These are phyloP conservation scores for Globisporangium yorkense DNA, from an alignment of 352 stramenopile species.

Conservation along the genomic window DNA sequence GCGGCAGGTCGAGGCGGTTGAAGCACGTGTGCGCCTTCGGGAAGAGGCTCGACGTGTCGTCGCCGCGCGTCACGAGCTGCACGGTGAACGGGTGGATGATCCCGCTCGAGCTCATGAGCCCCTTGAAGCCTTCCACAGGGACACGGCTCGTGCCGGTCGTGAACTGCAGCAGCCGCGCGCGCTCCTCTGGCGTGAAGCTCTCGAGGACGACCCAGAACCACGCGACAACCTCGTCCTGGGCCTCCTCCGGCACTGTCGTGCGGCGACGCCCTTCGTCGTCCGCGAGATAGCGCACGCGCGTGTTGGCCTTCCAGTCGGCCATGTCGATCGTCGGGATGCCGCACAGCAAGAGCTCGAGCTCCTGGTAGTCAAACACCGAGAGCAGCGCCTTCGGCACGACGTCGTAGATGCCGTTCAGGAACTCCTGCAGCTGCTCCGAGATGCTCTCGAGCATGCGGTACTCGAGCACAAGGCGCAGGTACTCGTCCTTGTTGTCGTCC, in stretches of 20 bases:
- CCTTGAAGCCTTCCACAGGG: slow-evolving; percentile 75
- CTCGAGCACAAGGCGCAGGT: slow-evolving; percentile 59
- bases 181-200: slow-evolving; percentile 55
- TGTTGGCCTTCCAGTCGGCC: slow-evolving; percentile 52
- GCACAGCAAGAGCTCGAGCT: slow-evolving; percentile 73
- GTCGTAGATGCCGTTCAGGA: slow-evolving; percentile 72
- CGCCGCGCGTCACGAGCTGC: slow-evolving; percentile 47
- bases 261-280: slow-evolving; percentile 29
- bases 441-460: slow-evolving; percentile 77
- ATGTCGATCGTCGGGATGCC: slow-evolving; percentile 68
- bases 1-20: slow-evolving; percentile 74
- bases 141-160: slow-evolving; percentile 71
- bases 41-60: slow-evolving; percentile 40
- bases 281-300: slow-evolving; percentile 58
- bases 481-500: slow-evolving; percentile 96
- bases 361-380: slow-evolving; percentile 76
- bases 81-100: slow-evolving; percentile 80
- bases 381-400: slow-evolving; percentile 60
- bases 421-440: slow-evolving; percentile 48
- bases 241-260: slow-evolving; percentile 17
- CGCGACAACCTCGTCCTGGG: slow-evolving; percentile 41
- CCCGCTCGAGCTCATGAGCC: slow-evolving; percentile 73
- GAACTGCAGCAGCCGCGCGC: slow-evolving; percentile 70
- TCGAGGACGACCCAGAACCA: slow-evolving; percentile 76
- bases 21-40: slow-evolving; percentile 84